Evolutionary conservation across 1,139 yeast genomes (phyloP).

Genomic region (Suhomyces maxii): DNA sequence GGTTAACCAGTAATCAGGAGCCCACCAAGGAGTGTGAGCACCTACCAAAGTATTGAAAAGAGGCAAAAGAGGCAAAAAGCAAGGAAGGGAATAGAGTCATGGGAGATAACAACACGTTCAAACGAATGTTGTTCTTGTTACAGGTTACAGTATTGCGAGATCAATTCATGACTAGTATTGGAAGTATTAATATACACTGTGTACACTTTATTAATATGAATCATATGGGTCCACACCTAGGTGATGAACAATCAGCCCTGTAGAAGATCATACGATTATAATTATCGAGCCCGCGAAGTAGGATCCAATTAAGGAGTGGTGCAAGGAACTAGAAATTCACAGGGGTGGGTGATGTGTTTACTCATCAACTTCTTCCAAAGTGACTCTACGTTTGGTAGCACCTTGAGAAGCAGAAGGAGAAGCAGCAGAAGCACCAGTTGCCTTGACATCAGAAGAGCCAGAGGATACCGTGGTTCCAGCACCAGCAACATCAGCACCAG

Average conservation of each 20-base stretch:
- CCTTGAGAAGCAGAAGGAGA: conserved; percentile 17
- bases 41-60: too few relatives aligned
- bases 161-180: background rate
- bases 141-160: background rate
- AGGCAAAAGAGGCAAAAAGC: too few relatives aligned
- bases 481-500: background rate
- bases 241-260: too few relatives aligned
- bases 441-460: conserved; percentile 1
- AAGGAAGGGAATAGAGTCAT: background rate
- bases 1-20: too few relatives aligned
- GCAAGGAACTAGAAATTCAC: too few relatives aligned
- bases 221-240: too few relatives aligned
- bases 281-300: background rate
- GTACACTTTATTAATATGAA: background rate
- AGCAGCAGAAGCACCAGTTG: conserved; percentile 11
- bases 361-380: conserved; percentile 52
- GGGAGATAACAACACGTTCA: background rate
- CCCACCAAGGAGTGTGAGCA: too few relatives aligned
- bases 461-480: background rate
- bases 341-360: conserved; percentile 12
- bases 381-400: conserved; percentile 18
- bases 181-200: background rate
- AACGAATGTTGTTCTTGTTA: background rate
- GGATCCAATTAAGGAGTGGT: background rate
- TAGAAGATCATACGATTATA: too few relatives aligned